Evolutionary conservation across 2,329 filamentous ascomycete genomes (phyloP).

Genomic region (Tothia fuscella): DNA sequence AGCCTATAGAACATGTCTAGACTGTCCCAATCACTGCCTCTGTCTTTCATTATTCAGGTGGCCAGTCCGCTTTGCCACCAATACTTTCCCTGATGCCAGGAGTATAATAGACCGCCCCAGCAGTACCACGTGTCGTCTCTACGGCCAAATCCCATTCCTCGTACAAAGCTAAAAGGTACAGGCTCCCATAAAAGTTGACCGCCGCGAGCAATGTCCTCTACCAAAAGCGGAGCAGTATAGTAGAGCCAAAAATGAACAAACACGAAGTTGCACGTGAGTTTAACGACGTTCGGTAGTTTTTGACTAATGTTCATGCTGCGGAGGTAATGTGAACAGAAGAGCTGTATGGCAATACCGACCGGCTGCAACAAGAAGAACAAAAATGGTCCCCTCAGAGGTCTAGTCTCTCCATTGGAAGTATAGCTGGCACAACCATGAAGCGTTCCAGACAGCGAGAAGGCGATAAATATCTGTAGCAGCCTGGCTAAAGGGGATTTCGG

Average conservation of each 20-base stretch:
- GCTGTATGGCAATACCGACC: conserved; percentile 53
- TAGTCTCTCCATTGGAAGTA: conserved; percentile 50
- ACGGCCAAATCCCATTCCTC: conserved; percentile 52
- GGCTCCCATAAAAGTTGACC: conserved; percentile 76
- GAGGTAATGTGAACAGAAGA: conserved; percentile 26
- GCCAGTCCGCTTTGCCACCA: conserved; percentile 44
- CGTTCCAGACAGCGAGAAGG: conserved; percentile 54
- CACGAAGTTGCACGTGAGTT: conserved; percentile 46
- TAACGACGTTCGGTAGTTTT: conserved; percentile 32
- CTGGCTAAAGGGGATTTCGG: conserved; percentile 25
- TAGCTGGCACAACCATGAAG: conserved; percentile 62
- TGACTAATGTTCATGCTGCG: conserved; percentile 22
- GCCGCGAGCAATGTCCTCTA: conserved; percentile 61
- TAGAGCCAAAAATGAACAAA: conserved; percentile 58
- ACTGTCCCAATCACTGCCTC: no score
- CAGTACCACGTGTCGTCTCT: conserved; percentile 54
- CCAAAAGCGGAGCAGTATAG: conserved; percentile 50
- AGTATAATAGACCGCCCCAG: conserved; percentile 45
- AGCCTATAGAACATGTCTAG: no score
- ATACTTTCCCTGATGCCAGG: conserved; percentile 46
- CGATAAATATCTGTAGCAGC: conserved; percentile 33
- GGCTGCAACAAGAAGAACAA: conserved; percentile 64
- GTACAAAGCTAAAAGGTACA: conserved; percentile 60
- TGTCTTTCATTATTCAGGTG: not conserved
- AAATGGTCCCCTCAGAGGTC: conserved; percentile 40